Percentiles rank a stretch among this genome's conserved stretches.
These are phyloP conservation scores for Vigna reflexopilosa DNA, from an alignment of 306 rosid genomes.

Conservation along the genomic window DNA sequence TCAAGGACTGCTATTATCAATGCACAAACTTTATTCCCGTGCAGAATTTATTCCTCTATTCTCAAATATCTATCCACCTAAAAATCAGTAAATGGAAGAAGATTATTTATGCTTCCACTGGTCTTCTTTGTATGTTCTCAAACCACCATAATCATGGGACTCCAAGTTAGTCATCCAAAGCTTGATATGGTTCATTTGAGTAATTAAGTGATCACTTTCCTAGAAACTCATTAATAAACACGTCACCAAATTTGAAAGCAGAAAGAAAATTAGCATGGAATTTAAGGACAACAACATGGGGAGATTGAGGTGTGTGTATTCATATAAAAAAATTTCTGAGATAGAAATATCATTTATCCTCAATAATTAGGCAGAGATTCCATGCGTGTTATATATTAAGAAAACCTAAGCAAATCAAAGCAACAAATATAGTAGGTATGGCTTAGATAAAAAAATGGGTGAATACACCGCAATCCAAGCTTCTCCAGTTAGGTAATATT, in stretches of 20 bases:
- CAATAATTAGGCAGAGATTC: constrained; percentile 3
- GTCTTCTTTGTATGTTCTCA: background rate
- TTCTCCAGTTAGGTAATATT: background rate
- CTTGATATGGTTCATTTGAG: background rate
- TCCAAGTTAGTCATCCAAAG: background rate
- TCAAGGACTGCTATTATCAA: background rate
- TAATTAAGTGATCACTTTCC: constrained; percentile 3
- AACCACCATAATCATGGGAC: background rate
- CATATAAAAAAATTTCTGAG: background rate
- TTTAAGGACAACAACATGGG: background rate
- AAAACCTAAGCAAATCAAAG: constrained; percentile 17
- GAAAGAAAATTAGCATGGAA: constrained; percentile 6
- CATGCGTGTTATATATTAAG: background rate
- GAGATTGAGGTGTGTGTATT: background rate
- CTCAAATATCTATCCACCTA: constrained; percentile 18
- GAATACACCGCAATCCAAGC: constrained; percentile 3
- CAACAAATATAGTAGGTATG: background rate
- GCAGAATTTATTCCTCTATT: background rate
- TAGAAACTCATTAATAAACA: constrained; percentile 11
- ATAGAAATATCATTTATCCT: constrained; percentile 1
- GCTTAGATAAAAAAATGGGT: constrained; percentile 12
- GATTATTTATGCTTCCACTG: background rate
- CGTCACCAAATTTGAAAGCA: background rate
- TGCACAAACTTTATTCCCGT: background rate
- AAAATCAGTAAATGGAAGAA: background rate